A percentile compares a stretch with the other conserved stretches of the same genome.
Conservation (phyloP, 2,329 filamentous ascomycete species). For the Akanthomyces uredinophilus region DNA sequence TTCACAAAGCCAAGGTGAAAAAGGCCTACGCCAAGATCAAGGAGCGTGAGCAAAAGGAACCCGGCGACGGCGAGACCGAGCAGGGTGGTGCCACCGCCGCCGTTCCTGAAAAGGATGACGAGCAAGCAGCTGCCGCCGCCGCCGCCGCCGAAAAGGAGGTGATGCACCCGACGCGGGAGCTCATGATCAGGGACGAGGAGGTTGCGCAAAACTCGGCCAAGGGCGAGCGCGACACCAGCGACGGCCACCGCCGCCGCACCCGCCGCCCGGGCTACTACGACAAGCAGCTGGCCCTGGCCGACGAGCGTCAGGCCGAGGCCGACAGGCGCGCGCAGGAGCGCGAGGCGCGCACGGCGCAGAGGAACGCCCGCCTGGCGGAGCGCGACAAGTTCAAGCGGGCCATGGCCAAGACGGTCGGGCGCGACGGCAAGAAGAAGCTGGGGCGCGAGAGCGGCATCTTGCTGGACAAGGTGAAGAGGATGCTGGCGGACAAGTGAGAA, state of each 20-base stretch:
- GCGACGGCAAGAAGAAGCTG: slow-evolving; percentile 71
- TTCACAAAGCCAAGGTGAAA: slow-evolving; percentile 88
- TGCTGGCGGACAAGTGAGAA: slow-evolving; percentile 46
- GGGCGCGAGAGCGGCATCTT: slow-evolving; percentile 75
- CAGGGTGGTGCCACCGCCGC: slow-evolving; percentile 16
- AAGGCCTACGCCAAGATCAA: slow-evolving; percentile 89
- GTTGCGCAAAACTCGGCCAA: slow-evolving; percentile 27
- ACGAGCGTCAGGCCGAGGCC: slow-evolving; percentile 37
- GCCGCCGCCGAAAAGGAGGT: slow-evolving; percentile 12
- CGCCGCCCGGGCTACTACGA: slow-evolving; percentile 55
- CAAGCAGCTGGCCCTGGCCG: slow-evolving; percentile 52
- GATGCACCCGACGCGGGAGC: slow-evolving; percentile 34
- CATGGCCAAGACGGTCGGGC: slow-evolving; percentile 69
- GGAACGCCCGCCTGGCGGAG: slow-evolving; percentile 59
- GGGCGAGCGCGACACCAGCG: slow-evolving; percentile 18
- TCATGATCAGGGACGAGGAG: slow-evolving; percentile 36
- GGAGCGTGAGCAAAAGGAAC: slow-evolving; percentile 35
- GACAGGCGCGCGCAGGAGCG: slow-evolving; percentile 37
- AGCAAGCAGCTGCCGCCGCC: slow-evolving; percentile 18
- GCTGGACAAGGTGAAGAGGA: slow-evolving; percentile 69
- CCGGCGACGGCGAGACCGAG: slow-evolving; percentile 14
- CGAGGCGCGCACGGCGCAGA: slow-evolving; percentile 53
- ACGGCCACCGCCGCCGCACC: slow-evolving; percentile 32
- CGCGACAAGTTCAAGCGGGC: slow-evolving; percentile 60
- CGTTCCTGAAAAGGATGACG: slow-evolving; percentile 16